phyloP scores from a whole-genome alignment of 495 filamentous ascomycete species.

The Tuber melanosporum region DNA sequence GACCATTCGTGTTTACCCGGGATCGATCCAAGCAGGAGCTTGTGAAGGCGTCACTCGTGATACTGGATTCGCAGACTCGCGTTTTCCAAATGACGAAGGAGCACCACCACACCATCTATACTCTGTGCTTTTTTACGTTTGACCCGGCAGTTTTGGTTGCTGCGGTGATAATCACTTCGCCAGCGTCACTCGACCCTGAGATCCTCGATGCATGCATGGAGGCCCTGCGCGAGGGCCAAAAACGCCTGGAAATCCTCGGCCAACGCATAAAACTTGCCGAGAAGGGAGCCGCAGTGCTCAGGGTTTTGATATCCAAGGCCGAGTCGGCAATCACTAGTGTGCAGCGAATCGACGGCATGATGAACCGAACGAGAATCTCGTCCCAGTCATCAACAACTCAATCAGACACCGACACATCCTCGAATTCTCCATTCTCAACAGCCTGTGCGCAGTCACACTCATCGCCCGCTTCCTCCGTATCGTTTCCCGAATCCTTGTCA shows the following conservation, averaged over 20 bases:
- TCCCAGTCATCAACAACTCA: constrained; percentile 17
- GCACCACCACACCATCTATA: constrained; percentile 52
- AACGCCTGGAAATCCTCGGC: constrained; percentile 34
- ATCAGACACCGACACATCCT: constrained; percentile 18
- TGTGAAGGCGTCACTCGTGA: constrained; percentile 51
- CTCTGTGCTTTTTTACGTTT: constrained; percentile 46
- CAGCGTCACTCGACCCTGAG: constrained; percentile 27
- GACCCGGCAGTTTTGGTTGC: constrained; percentile 58
- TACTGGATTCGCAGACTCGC: constrained; percentile 51
- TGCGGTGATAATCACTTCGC: constrained; percentile 45
- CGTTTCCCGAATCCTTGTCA: constrained; percentile 20
- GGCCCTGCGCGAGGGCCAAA: constrained; percentile 28
- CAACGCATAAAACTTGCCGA: constrained; percentile 38
- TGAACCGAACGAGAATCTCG: constrained; percentile 21
- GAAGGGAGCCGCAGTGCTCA: constrained; percentile 37
- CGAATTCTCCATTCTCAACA: constrained; percentile 21
- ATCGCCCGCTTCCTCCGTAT: constrained; percentile 24
- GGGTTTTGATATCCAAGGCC: constrained; percentile 35
- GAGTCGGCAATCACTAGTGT: constrained; percentile 27
- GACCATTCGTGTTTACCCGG: constrained; percentile 58
- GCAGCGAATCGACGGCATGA: constrained; percentile 27
- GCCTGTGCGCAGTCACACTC: constrained; percentile 19
- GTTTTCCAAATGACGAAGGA: constrained; percentile 49
- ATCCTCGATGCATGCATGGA: constrained; percentile 31
- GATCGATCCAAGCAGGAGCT: constrained; percentile 49